These are phyloP conservation scores for Catharanthus roseus DNA, from an alignment of 257 asterid genomes.

Conservation along the genomic window DNA sequence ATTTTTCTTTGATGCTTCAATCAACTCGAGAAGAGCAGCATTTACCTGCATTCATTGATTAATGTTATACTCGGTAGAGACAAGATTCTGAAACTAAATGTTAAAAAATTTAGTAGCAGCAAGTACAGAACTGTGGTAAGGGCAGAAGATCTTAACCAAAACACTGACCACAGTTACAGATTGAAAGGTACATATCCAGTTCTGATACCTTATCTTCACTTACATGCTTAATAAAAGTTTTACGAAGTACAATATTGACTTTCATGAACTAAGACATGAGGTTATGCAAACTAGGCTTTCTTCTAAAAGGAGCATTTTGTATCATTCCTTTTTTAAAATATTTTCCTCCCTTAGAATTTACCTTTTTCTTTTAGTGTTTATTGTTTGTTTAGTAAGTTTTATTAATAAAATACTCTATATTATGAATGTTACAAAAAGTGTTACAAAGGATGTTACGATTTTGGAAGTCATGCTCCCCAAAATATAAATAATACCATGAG, in stretches of 20 bases:
- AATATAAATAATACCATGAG: not conserved
- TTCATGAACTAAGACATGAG: not conserved
- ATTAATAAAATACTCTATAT: too few species aligned
- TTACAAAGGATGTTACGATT: too few species aligned
- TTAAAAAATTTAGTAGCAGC: not conserved
- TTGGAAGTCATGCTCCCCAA: not conserved
- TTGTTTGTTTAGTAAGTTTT: too few species aligned
- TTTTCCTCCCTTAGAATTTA: too few species aligned
- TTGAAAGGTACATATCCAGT: not conserved
- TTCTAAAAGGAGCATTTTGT: too few species aligned
- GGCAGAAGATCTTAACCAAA: not conserved
- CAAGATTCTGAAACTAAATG: not conserved
- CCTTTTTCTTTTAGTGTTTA: too few species aligned
- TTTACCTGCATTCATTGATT: slow-evolving; percentile 57
- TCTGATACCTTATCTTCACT: not conserved
- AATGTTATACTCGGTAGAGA: not conserved
- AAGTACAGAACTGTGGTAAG: not conserved
- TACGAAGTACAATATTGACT: not conserved
- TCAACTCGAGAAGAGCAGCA: slow-evolving; percentile 62
- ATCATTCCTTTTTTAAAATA: too few species aligned
- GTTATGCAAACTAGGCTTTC: too few species aligned
- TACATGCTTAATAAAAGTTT: not conserved
- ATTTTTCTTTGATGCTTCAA: slow-evolving; percentile 56
- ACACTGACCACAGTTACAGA: not conserved
- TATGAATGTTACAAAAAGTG: too few species aligned